Evolutionary conservation across 2,329 filamentous ascomycete species (phyloP).

Genomic region (Plectosphaerella plurivora): DNA sequence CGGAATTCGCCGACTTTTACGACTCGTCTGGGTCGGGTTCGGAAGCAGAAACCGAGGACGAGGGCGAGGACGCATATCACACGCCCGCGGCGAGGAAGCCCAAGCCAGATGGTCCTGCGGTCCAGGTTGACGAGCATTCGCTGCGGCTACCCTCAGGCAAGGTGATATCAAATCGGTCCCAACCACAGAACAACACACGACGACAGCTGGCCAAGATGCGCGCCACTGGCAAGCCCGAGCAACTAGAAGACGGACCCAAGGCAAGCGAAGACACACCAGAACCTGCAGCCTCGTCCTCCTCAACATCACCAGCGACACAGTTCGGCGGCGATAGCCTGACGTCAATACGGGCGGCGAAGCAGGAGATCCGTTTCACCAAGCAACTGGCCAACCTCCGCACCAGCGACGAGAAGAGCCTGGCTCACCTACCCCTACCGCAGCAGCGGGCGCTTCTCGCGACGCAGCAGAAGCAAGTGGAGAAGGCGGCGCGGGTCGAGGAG

Average conservation of each 20-base stretch:
- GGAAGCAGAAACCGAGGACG: constrained; percentile 6
- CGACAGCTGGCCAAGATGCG: background rate
- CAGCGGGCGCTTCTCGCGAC: constrained; percentile 20
- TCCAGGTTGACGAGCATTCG: constrained; percentile 18
- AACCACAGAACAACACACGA: background rate
- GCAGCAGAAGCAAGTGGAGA: constrained; percentile 21
- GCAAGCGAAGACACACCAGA: background rate
- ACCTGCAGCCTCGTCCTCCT: background rate
- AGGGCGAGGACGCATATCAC: background rate
- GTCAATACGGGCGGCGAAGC: constrained; percentile 9
- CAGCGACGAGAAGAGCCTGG: constrained; percentile 19
- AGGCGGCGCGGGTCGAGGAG: constrained; percentile 9
- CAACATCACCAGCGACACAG: background rate
- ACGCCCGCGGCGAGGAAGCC: background rate
- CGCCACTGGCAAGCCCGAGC: background rate
- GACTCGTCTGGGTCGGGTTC: constrained; percentile 15
- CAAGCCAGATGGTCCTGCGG: background rate
- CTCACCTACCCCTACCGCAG: constrained; percentile 21
- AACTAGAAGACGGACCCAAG: background rate
- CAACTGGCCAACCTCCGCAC: constrained; percentile 20
- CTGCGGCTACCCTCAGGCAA: constrained; percentile 30
- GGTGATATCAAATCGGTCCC: constrained; percentile 22
- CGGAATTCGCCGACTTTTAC: constrained; percentile 37
- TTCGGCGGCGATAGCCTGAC: background rate
- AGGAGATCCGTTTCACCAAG: constrained; percentile 9